These are phyloP conservation scores for Epichloe brachyelytri DNA, from an alignment of 2,329 filamentous ascomycete species.

Conservation along the genomic window DNA sequence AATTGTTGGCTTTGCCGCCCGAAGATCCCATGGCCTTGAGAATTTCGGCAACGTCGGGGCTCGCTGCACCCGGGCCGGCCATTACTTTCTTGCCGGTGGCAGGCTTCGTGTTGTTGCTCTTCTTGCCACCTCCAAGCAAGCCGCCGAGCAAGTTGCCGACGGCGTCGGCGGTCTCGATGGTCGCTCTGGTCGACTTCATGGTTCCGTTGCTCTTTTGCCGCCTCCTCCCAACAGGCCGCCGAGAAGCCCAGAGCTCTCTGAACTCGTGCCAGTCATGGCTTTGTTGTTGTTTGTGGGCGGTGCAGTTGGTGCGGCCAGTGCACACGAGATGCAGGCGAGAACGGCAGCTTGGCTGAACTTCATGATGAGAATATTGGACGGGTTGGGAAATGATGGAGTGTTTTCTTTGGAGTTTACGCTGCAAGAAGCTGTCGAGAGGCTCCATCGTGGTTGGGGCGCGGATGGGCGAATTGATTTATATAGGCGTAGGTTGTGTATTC, in stretches of 20 bases:
- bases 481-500: background rate
- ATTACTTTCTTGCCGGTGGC: background rate
- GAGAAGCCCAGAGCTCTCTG: background rate
- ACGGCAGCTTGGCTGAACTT: background rate
- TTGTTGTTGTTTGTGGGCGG: background rate
- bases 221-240: no score
- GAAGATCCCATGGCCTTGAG: background rate
- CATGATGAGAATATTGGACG: background rate
- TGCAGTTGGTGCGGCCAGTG: background rate
- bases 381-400: background rate
- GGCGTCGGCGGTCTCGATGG: no score
- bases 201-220: no score
- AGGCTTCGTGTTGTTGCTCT: background rate
- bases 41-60: background rate
- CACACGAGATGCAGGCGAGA: conserved; percentile 1
- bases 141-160: no score
- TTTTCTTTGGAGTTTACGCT: background rate
- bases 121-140: no score
- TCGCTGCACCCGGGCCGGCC: no score
- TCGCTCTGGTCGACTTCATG: no score
- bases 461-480: background rate
- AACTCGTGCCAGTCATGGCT: background rate
- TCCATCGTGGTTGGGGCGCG: background rate
- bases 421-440: background rate
- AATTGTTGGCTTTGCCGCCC: background rate